Conservation (phyloP, 2,329 filamentous ascomycete species). For the Teratosphaeria pseudoeucalypti region DNA sequence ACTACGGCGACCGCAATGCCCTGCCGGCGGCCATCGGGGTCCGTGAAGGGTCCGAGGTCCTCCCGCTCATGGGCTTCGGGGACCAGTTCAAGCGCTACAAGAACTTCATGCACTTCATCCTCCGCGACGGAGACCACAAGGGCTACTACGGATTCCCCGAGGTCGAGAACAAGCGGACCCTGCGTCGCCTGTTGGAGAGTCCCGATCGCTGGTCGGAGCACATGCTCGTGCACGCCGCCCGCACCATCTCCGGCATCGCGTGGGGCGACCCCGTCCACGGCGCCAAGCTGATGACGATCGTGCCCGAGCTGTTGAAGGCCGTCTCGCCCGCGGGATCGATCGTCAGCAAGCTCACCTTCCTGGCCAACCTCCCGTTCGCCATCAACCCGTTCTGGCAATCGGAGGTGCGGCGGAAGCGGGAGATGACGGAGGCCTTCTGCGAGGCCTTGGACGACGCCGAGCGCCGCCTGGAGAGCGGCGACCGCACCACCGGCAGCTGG, state of each 20-base stretch:
- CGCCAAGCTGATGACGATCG: conserved; percentile 24
- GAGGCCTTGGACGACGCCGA: conserved; percentile 23
- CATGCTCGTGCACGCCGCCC: conserved; percentile 24
- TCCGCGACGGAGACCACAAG: conserved; percentile 16
- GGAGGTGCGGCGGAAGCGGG: conserved; percentile 18
- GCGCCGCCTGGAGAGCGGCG: conserved; percentile 15
- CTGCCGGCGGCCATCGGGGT: conserved; percentile 25
- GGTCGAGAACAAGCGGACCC: conserved; percentile 25
- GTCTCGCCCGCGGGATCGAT: conserved; percentile 24
- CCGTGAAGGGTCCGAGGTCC: conserved; percentile 21
- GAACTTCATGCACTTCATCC: conserved; percentile 28
- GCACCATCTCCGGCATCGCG: conserved; percentile 23
- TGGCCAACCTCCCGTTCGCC: conserved; percentile 19
- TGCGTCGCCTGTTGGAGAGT: conserved; percentile 21
- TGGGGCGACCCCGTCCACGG: conserved; percentile 26
- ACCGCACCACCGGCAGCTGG: conserved; percentile 19
- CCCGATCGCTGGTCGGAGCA: conserved; percentile 25
- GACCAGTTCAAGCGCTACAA: conserved; percentile 18
- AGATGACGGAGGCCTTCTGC: conserved; percentile 24
- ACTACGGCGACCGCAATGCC: conserved; percentile 26
- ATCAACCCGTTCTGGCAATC: conserved; percentile 23
- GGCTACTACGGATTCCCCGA: conserved; percentile 23
- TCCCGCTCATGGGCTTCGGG: conserved; percentile 24
- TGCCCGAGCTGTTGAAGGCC: conserved; percentile 24
- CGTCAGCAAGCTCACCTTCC: conserved; percentile 26